Evolutionary conservation across 2,329 filamentous ascomycete species (phyloP).

Genomic region (Tolypocladium endophyticum): DNA sequence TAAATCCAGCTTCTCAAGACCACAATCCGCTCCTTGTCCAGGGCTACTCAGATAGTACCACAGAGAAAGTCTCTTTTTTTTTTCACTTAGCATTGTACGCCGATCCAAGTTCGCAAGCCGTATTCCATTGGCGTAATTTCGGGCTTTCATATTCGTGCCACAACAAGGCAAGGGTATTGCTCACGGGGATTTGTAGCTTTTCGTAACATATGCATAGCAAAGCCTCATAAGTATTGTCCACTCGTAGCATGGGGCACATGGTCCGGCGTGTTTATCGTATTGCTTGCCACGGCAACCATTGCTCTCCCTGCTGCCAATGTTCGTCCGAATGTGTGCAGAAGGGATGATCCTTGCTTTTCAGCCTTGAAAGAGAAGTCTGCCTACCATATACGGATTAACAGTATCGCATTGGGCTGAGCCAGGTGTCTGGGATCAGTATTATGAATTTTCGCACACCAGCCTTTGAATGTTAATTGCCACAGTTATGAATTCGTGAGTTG

Average conservation of each 20-base stretch:
- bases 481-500: background rate
- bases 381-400: background rate
- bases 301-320: background rate
- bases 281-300: background rate
- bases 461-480: background rate
- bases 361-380: background rate
- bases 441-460: background rate
- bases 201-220: too few relatives aligned
- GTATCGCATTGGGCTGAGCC: background rate
- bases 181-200: background rate
- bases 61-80: fast-evolving
- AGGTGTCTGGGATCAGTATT: background rate
- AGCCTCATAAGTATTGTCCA: background rate
- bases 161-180: background rate
- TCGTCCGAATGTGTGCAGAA: background rate
- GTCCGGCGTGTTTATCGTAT: background rate
- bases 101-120: background rate
- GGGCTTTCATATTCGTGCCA: background rate
- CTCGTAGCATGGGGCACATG: background rate
- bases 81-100: background rate
- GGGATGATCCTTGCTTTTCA: background rate
- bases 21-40: background rate
- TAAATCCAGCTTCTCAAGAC: background rate
- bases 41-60: background rate
- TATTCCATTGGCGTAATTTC: background rate